Evolutionary conservation across 495 filamentous ascomycete species (phyloP).

Genomic region (Coniosporium apollinis): DNA sequence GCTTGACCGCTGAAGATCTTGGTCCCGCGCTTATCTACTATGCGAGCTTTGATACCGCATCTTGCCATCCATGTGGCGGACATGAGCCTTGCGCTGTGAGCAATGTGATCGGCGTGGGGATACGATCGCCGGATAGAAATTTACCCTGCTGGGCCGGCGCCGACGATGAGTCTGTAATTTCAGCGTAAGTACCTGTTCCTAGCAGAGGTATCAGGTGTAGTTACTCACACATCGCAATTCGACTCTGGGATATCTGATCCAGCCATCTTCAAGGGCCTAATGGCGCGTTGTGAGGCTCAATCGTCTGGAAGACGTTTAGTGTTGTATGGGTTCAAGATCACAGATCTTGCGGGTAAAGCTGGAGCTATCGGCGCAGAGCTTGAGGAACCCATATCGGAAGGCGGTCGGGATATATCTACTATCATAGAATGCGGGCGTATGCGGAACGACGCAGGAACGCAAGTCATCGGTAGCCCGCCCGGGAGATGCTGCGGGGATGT

Average conservation of each 20-base stretch:
- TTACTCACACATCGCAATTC: constrained; percentile 14
- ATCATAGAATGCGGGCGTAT: no score
- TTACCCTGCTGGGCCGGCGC: constrained; percentile 46
- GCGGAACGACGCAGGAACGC: no score
- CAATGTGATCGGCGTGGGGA: background rate
- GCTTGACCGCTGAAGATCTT: constrained; percentile 42
- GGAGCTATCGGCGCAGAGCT: no score
- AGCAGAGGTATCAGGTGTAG: background rate
- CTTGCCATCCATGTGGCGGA: constrained; percentile 45
- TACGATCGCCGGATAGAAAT: background rate
- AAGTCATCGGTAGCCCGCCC: no score
- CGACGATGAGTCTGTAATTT: constrained; percentile 34
- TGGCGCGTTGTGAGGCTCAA: no score
- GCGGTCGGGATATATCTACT: no score
- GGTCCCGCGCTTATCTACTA: constrained; percentile 42
- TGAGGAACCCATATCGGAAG: no score
- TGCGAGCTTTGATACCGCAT: constrained; percentile 38
- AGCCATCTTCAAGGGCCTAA: constrained; percentile 2
- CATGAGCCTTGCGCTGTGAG: constrained; percentile 29
- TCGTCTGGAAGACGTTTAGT: no score
- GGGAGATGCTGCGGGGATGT: no score
- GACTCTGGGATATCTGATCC: constrained; percentile 8
- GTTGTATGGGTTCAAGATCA: no score
- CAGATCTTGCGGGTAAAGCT: no score
- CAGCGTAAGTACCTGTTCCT: background rate